Evolutionary conservation across 768 basidiomycete genomes (phyloP), one percentile per base, ranked within the genome.

Genomic region (Suillus fuscotomentosus): DNA sequence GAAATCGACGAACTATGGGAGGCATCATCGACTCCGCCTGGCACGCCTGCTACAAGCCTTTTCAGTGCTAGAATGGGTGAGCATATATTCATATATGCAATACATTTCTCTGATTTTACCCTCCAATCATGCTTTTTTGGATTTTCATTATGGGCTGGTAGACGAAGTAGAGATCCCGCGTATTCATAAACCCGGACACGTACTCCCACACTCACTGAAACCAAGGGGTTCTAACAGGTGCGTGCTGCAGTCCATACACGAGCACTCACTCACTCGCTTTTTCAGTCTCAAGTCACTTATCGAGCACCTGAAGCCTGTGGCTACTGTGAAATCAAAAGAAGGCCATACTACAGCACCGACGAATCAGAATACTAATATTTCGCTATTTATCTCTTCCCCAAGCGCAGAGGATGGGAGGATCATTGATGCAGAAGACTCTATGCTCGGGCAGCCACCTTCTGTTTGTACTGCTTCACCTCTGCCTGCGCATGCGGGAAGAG

Each of bases 131-230:
- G n/a, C 3, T 43, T 22, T 42, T 53, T 36, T 5, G 34, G 8
- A 38, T 47, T 55, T 60, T 39, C 70, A 60, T n/a, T 5, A 41
- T 36, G 36, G 31, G 57, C 22, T 50, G 56, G 10, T 55, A 88
- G 86, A 86, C 45, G 83, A 83, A 57, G 71, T 83, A 31, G 76
- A 83, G 56, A 81, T 91, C 38, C 86, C 89, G 5, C 81, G 86
- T 10, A 73, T 76, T 11, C 79, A 80, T 60, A 81, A 78, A 64
- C 79, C 86, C 22, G 84, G 86, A 57, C 57, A 76, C 51, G 68
- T 62, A 17, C 57, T 42, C 17, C 39, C 57, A 10, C 20, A 41
- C 24, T 11, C 41, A 3, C 22, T 20, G 17, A 27, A 41, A 31
- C 41, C 24, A 42, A 27, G 17, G 2, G 24, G 24, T 27, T 41